Evolutionary conservation across 2,329 filamentous ascomycete genomes (phyloP).

Genomic region (Phyllosticta ampelicida): DNA sequence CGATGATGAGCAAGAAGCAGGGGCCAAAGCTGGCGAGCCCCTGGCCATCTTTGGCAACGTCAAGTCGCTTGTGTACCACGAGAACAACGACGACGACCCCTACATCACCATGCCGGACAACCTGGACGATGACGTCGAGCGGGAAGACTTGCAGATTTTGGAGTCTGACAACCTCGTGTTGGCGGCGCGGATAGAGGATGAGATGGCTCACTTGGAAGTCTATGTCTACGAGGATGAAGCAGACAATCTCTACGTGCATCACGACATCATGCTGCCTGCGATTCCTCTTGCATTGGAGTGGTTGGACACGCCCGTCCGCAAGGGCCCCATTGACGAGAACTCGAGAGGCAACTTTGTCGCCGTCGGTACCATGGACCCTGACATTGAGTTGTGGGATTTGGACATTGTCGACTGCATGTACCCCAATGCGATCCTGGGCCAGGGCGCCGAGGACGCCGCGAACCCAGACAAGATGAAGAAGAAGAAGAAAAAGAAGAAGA

Average conservation of each 20-base stretch:
- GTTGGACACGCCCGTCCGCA: conserved; percentile 83
- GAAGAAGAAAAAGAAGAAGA: conserved; percentile 83
- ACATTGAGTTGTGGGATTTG: conserved; percentile 97
- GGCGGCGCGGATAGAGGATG: conserved; percentile 90
- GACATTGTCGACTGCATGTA: conserved; percentile 98
- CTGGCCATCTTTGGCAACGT: conserved; percentile 94
- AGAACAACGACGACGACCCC: conserved; percentile 87
- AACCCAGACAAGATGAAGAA: conserved; percentile 52
- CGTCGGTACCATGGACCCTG: conserved; percentile 92
- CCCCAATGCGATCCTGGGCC: conserved; percentile 87
- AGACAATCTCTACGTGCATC: conserved; percentile 97
- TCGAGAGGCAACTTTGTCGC: conserved; percentile 82
- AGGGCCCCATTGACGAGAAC: conserved; percentile 50
- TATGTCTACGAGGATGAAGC: conserved; percentile 94
- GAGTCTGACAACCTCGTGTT: conserved; percentile 87
- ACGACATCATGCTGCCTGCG: conserved; percentile 97
- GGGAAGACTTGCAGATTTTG: conserved; percentile 87
- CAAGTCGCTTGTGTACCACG: conserved; percentile 86
- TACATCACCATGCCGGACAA: conserved; percentile 80
- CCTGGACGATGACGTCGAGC: conserved; percentile 71
- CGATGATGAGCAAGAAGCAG: conserved; percentile 58
- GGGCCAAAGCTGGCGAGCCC: conserved; percentile 58
- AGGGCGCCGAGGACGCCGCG: conserved; percentile 41
- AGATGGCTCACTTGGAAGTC: conserved; percentile 90
- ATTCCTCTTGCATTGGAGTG: conserved; percentile 94